Evolutionary conservation across 148 eudicot species (phyloP).

Genomic region (Hydrangea macrophylla): DNA sequence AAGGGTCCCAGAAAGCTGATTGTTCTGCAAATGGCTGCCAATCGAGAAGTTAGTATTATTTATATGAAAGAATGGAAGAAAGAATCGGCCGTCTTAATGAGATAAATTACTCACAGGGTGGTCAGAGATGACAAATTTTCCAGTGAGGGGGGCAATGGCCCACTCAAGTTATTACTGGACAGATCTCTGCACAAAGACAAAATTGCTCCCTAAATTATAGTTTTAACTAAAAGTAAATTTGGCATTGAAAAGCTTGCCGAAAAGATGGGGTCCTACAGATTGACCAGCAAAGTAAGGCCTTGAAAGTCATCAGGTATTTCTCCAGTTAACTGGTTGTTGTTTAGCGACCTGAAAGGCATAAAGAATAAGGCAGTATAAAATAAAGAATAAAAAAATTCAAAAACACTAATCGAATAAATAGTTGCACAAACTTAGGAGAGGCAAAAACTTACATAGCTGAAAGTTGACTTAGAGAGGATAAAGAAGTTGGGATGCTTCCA

Average conservation of each 20-base stretch:
- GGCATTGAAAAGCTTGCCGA: constrained; percentile 7
- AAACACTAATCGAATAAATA: constrained; percentile 1
- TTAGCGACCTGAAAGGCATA: constrained; percentile 61
- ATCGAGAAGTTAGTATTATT: constrained; percentile 22
- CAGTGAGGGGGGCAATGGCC: constrained; percentile 70
- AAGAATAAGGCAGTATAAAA: constrained; percentile 5
- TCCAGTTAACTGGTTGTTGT: constrained; percentile 70
- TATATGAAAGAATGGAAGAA: constrained; percentile 1
- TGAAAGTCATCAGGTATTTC: constrained; percentile 84
- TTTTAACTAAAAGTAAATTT: neutral
- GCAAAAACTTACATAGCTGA: constrained; percentile 54
- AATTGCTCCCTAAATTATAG: constrained; percentile 6
- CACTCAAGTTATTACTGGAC: constrained; percentile 69
- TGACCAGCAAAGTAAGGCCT: constrained; percentile 55
- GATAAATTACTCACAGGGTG: constrained; percentile 58
- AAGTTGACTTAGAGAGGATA: constrained; percentile 54
- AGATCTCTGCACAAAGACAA: constrained; percentile 57
- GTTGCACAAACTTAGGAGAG: neutral
- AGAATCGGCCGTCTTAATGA: neutral
- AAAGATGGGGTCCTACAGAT: constrained; percentile 47
- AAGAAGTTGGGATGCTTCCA: constrained; percentile 72
- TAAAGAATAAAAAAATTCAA: constrained; percentile 5
- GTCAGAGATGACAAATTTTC: constrained; percentile 51
- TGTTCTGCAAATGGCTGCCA: constrained; percentile 86
- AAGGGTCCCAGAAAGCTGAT: constrained; percentile 86